These are phyloP conservation scores for Ambrosia trifida DNA, from an alignment of 129 eudicot species.

Conservation along the genomic window DNA sequence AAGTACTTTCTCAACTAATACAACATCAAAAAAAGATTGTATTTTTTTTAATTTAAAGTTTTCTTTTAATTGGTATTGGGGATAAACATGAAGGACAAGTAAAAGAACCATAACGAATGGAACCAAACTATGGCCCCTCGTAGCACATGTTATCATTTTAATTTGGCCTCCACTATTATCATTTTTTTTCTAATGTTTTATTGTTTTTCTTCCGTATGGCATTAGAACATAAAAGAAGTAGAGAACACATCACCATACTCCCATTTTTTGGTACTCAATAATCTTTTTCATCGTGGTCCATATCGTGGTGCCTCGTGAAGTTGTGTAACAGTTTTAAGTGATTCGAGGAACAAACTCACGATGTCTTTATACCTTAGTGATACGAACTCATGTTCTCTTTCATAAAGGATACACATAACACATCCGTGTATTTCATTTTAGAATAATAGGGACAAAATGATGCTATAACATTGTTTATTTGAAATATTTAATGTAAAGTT, in stretches of 20 bases:
- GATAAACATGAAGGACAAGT: constrained; percentile 26
- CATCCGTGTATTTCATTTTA: neutral
- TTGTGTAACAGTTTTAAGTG: constrained; percentile 4
- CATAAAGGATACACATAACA: neutral
- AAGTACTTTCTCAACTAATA: neutral
- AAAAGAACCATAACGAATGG: constrained; percentile 34
- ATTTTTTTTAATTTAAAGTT: neutral
- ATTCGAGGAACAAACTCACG: constrained; percentile 1
- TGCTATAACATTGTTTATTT: constrained; percentile 8
- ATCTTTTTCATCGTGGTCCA: constrained; percentile 24
- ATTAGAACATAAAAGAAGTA: neutral
- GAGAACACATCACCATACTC: neutral
- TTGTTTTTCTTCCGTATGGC: neutral
- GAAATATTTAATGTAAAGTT: constrained; percentile 18
- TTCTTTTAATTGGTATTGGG: neutral
- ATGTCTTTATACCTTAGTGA: neutral
- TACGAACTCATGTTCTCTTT: neutral
- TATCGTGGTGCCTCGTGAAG: constrained; percentile 22
- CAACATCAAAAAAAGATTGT: neutral
- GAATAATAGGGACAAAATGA: constrained; percentile 7
- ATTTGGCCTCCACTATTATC: constrained; percentile 20
- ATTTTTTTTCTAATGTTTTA: neutral
- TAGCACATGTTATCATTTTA: constrained; percentile 32
- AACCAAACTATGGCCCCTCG: constrained; percentile 39
- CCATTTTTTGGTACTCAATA: constrained; percentile 7